These are phyloP conservation scores for Monosporascus ibericus DNA, from an alignment of 2,329 filamentous ascomycete species.

Conservation along the genomic window DNA sequence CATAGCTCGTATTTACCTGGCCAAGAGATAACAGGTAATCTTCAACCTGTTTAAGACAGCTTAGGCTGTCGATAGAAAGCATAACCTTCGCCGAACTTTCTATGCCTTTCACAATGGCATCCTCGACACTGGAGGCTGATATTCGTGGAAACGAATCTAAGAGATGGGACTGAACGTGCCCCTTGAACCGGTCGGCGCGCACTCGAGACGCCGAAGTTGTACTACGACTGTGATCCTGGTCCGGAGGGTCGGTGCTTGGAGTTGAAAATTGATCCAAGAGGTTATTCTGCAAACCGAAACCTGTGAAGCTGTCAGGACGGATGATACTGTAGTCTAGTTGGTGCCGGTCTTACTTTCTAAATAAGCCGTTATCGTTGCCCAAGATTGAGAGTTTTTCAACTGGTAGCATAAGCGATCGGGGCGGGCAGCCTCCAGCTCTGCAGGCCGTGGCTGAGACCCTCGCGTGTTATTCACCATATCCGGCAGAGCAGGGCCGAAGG, in stretches of 20 bases:
- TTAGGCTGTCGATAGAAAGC: neutral
- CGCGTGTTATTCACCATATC: neutral
- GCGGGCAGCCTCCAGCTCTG: neutral
- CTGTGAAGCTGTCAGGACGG: too few relatives aligned
- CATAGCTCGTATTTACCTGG: neutral
- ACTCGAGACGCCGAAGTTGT: neutral
- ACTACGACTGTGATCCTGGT: neutral
- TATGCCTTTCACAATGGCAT: constrained; percentile 1
- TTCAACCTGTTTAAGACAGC: constrained; percentile 1
- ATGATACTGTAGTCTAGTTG: neutral
- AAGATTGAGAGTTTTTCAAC: neutral
- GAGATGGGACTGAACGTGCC: neutral
- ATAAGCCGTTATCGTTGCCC: neutral
- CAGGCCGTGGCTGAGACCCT: too few relatives aligned
- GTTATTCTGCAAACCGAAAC: neutral
- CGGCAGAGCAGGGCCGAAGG: neutral
- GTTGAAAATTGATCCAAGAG: neutral
- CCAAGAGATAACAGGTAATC: constrained; percentile 1
- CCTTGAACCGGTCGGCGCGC: neutral
- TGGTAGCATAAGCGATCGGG: neutral
- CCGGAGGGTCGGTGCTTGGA: neutral
- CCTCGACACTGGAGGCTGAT: neutral
- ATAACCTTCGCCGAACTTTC: neutral
- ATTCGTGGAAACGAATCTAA: neutral
- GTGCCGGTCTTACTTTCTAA: neutral